These are phyloP conservation scores for Beauveria asiatica DNA, from an alignment of 2,329 filamentous ascomycete species.

Conservation along the genomic window DNA sequence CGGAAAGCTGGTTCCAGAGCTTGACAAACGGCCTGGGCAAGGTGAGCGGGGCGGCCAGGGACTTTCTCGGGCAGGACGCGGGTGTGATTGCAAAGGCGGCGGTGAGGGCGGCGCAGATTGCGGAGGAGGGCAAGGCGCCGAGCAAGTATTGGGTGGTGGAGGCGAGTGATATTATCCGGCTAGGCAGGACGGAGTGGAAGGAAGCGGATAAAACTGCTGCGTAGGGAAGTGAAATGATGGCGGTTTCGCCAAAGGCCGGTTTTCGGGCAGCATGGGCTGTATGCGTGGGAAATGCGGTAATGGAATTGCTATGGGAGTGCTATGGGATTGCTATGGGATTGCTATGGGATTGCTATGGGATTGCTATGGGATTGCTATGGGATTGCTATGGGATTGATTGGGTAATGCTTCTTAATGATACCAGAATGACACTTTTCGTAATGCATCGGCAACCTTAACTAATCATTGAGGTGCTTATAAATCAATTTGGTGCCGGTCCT, in stretches of 20 bases:
- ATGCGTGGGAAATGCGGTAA: background rate
- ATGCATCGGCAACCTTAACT: background rate
- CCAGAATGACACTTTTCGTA: background rate
- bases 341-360: background rate
- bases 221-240: background rate
- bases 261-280: no score
- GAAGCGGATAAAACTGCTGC: background rate
- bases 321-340: background rate
- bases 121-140: slow-evolving; percentile 49
- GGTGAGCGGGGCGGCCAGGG: slow-evolving; percentile 47
- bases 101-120: slow-evolving; percentile 50
- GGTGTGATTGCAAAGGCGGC: slow-evolving; percentile 63
- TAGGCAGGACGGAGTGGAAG: slow-evolving; percentile 53
- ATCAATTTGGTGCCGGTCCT: no score
- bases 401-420: background rate
- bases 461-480: no score
- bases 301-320: background rate
- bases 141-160: slow-evolving; percentile 54
- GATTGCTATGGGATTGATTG: background rate
- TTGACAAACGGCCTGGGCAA: slow-evolving; percentile 48
- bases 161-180: slow-evolving; percentile 52
- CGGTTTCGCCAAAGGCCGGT: no score
- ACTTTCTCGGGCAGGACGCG: slow-evolving; percentile 65
- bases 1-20: slow-evolving; percentile 48
- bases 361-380: background rate